Base-by-base conservation (phyloP, 2,329 filamentous ascomycete species). In the Zymoseptoria crescenta region DNA sequence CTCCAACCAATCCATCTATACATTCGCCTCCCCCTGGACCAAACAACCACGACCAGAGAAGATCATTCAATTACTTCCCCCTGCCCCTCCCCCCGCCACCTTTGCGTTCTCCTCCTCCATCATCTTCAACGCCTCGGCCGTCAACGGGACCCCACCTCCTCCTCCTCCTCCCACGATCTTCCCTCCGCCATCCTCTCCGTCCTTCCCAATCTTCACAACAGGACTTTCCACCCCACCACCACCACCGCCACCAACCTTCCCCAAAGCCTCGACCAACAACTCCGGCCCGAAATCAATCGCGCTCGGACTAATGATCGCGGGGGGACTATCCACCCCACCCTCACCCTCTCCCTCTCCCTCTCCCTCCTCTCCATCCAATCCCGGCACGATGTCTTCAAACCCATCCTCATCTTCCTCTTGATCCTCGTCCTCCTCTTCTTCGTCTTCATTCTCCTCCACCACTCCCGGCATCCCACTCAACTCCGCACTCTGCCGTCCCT, bases 401-500 rank as follows among this genome's bases (percentile, higher is more conserved):
- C 56, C 59, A 4, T 57, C n/a, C 19, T 58, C 70, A 49, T 71
- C 71, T 28, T 68, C 67, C 54, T 69, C 65, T 49, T n/a, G n/a
- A n/a, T 70, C 66, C 50, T 63, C 59, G 19, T 65, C 68, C 2
- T 65, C 66, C 45, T 69, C 65, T 49, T 66, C 67, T 30, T 66
- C 67, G 10, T 70, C 69, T 49, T 69, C 69, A 29, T 71, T 69
- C 52, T 71, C 70, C 57, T 72, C 70, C 16, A 65, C 67, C 1
- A 70, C 62, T 1, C 67, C 77, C 35, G 88, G 87, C n/a, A 86
- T 86, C 2, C 35, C 35, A 5, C 35, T 41, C 56, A 89, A 86
- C 74, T 92, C 89, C 8, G 85, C 86, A 57, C 87, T 91, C 24
- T 85, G 77, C 28, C 88, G 78, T 2, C 87, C 87, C 55, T 86